Evolutionary conservation across 1,284 basidiomycete species (phyloP).

Genomic region (Hypsizygus ulmarius): DNA sequence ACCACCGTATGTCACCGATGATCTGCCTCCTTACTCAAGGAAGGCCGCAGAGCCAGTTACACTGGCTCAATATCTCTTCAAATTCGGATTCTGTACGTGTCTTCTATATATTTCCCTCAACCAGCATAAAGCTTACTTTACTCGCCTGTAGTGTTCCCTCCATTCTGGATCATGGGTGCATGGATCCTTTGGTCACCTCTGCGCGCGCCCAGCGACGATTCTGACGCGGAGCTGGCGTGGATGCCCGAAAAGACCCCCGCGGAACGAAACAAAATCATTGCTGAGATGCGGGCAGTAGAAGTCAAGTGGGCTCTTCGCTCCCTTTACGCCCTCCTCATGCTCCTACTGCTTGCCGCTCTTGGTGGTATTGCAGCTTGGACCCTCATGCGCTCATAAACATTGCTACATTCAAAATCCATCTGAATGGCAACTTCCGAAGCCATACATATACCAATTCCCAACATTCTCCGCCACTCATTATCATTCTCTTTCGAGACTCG

Average conservation of each 20-base stretch:
- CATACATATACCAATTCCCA: background rate
- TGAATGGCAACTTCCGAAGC: background rate
- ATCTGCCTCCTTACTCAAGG: constrained; percentile 18
- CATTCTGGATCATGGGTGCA: constrained; percentile 49
- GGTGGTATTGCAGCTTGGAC: constrained; percentile 19
- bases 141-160: constrained; percentile 42
- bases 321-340: constrained; percentile 26
- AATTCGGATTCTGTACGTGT: constrained; percentile 24
- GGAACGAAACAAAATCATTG: constrained; percentile 42
- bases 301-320: constrained; percentile 41
- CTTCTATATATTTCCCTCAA: background rate
- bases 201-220: constrained; percentile 8
- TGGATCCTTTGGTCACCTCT: constrained; percentile 43
- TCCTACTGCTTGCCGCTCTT: constrained; percentile 22
- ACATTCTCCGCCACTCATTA: background rate
- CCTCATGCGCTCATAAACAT: constrained; percentile 14
- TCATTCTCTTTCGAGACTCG: background rate
- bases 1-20: constrained; percentile 20
- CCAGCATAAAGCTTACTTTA: background rate
- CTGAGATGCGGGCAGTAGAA: constrained; percentile 34
- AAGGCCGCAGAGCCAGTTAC: constrained; percentile 22
- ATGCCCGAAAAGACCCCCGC: constrained; percentile 45
- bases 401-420: background rate
- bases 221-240: constrained; percentile 27
- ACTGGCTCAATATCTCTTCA: constrained; percentile 23